These are phyloP conservation scores for Trichoderma afroharzianum DNA, from an alignment of 2,329 filamentous ascomycete genomes.

Conservation along the genomic window DNA sequence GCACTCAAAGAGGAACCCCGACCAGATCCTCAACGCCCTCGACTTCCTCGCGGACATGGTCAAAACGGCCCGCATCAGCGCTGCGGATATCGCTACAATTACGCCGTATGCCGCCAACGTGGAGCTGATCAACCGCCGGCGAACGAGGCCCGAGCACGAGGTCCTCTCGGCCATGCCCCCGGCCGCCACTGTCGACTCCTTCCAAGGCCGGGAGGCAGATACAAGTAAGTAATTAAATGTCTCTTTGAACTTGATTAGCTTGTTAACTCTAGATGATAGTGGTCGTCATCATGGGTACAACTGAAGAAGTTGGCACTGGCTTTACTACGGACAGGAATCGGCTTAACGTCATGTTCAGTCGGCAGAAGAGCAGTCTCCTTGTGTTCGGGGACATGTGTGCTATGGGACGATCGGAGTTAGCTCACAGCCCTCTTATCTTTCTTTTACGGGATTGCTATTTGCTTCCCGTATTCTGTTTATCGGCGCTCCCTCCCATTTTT, in stretches of 20 bases:
- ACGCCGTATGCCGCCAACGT: not conserved
- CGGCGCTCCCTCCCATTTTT: too few relatives aligned
- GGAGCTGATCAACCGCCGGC: not conserved
- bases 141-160: not conserved
- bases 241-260: not conserved
- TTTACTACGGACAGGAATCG: not conserved
- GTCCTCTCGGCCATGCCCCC: not conserved
- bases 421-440: too few relatives aligned
- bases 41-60: not conserved
- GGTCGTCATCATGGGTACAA: not conserved
- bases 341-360: not conserved
- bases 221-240: not conserved
- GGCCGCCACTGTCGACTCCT: not conserved
- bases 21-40: not conserved
- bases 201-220: not conserved
- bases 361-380: not conserved
- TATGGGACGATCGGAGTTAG: too few relatives aligned
- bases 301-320: not conserved
- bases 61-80: rapidly evolving
- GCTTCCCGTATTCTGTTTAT: too few relatives aligned
- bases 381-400: not conserved
- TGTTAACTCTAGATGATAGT: not conserved
- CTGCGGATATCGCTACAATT: not conserved
- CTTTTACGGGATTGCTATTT: too few relatives aligned
- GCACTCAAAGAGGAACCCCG: constrained; percentile 14